Percentiles rank a stretch among this genome's conserved stretches.
These are phyloP conservation scores for Neurospora pannonica DNA, from an alignment of 495 filamentous ascomycete species.

Conservation along the genomic window DNA sequence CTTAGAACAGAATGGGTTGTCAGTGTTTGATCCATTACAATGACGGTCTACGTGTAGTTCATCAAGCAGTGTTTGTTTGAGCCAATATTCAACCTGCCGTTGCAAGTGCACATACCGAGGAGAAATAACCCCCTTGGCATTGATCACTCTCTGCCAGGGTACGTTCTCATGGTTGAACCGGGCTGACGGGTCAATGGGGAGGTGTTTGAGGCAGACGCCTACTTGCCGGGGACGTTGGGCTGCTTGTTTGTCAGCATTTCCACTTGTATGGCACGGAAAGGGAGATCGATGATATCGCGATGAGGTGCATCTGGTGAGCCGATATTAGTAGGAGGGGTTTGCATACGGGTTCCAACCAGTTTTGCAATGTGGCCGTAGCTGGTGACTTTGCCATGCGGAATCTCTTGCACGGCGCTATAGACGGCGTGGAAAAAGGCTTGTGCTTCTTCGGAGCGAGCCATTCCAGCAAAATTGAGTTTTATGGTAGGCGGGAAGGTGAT, in stretches of 20 bases:
- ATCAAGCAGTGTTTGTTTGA: not conserved
- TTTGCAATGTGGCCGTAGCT: slow-evolving; percentile 82
- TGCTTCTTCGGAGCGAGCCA: slow-evolving; percentile 76
- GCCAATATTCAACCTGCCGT: not conserved
- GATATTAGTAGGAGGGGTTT: not conserved
- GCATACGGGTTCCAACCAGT: slow-evolving; percentile 69
- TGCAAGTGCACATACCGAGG: slow-evolving; percentile 47
- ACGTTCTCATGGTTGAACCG: slow-evolving; percentile 66
- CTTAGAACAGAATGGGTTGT: slow-evolving; percentile 23
- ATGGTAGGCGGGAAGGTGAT: not conserved
- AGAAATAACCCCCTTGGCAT: slow-evolving; percentile 74
- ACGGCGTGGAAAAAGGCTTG: slow-evolving; percentile 76
- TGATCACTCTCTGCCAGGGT: slow-evolving; percentile 92
- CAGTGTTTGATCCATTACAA: not conserved
- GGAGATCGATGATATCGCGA: not conserved
- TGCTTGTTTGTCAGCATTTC: slow-evolving; percentile 16
- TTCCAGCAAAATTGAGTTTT: slow-evolving; percentile 15
- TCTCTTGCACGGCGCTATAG: slow-evolving; percentile 73
- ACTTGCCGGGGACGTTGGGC: slow-evolving; percentile 72
- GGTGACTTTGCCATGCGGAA: slow-evolving; percentile 74
- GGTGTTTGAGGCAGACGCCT: slow-evolving; percentile 77
- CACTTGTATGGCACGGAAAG: not conserved
- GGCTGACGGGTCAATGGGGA: slow-evolving; percentile 42
- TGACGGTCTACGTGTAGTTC: not conserved
- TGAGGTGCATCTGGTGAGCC: not conserved